phyloP scores from a whole-genome alignment of 352 stramenopile species.

The Pythium sp. region DNA sequence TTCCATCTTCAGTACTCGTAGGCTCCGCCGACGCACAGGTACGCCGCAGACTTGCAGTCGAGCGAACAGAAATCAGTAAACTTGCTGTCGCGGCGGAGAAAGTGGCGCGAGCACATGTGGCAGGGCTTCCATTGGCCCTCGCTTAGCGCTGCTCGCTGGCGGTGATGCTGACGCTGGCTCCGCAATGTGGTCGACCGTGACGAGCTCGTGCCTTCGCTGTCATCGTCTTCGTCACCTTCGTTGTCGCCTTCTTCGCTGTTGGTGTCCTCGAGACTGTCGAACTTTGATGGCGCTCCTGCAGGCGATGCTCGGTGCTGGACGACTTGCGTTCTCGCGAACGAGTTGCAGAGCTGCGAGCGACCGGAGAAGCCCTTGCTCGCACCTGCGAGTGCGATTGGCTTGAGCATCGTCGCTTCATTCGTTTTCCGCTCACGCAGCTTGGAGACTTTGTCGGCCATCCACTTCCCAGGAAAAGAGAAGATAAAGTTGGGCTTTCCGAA shows the following conservation, averaged over 20 bases:
- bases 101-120: slow-evolving; percentile 35
- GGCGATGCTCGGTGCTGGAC: neutral
- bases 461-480: slow-evolving; percentile 4
- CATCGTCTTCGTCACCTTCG: neutral
- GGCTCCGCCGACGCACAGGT: slow-evolving; percentile 17
- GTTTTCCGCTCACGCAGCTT: slow-evolving; percentile 1
- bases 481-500: neutral
- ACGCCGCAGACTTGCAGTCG: slow-evolving; percentile 42
- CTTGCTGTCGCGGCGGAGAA: slow-evolving; percentile 26
- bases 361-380: slow-evolving; percentile 35
- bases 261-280: slow-evolving; percentile 12
- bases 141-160: neutral
- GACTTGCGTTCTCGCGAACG: slow-evolving; percentile 28
- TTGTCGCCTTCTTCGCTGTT: neutral
- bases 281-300: neutral
- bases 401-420: slow-evolving; percentile 25
- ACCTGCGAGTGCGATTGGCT: slow-evolving; percentile 32
- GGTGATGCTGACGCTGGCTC: slow-evolving; percentile 9
- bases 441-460: slow-evolving; percentile 4
- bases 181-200: neutral
- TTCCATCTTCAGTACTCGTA: neutral
- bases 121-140: slow-evolving; percentile 27
- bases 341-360: slow-evolving; percentile 33
- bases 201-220: neutral
- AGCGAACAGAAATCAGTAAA: slow-evolving; percentile 37